Conservation (phyloP, 2,329 filamentous ascomycete species). For the Cladophialophora chaetospira region DNA sequence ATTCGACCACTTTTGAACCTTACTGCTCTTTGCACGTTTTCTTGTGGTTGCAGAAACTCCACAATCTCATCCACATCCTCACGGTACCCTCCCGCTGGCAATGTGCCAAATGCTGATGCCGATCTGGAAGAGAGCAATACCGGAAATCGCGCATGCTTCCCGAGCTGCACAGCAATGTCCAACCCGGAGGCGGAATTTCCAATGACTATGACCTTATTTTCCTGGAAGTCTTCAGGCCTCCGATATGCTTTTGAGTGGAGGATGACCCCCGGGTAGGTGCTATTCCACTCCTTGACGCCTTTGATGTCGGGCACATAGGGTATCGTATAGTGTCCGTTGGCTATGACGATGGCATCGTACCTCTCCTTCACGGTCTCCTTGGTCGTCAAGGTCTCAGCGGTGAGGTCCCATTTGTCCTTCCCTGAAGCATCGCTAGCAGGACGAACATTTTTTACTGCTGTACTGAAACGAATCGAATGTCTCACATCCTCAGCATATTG, state of each 20-base stretch:
- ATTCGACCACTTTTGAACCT: conserved; percentile 66
- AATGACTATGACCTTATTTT: conserved; percentile 77
- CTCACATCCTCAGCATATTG: conserved; percentile 70
- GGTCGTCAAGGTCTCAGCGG: conserved; percentile 54
- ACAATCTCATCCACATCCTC: conserved; percentile 58
- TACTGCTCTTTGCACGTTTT: conserved; percentile 58
- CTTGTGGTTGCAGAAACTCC: conserved; percentile 54
- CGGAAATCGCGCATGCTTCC: conserved; percentile 58
- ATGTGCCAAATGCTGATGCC: conserved; percentile 42
- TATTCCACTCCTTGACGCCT: conserved; percentile 62
- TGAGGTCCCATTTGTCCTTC: conserved; percentile 51
- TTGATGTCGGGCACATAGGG: conserved; percentile 66
- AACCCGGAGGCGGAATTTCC: conserved; percentile 82
- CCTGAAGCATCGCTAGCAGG: background rate
- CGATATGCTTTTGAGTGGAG: conserved; percentile 82
- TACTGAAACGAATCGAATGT: conserved; percentile 66
- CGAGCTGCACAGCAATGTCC: conserved; percentile 80
- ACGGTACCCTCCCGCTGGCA: conserved; percentile 52
- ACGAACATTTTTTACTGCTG: conserved; percentile 19
- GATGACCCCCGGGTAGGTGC: conserved; percentile 61
- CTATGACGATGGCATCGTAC: conserved; percentile 76
- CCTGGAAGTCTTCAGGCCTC: conserved; percentile 60
- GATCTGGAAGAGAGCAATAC: conserved; percentile 65
- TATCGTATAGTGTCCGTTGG: conserved; percentile 73
- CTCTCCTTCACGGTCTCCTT: conserved; percentile 44